phyloP scores from a whole-genome alignment of 768 basidiomycete species.

The Bullera alba region DNA sequence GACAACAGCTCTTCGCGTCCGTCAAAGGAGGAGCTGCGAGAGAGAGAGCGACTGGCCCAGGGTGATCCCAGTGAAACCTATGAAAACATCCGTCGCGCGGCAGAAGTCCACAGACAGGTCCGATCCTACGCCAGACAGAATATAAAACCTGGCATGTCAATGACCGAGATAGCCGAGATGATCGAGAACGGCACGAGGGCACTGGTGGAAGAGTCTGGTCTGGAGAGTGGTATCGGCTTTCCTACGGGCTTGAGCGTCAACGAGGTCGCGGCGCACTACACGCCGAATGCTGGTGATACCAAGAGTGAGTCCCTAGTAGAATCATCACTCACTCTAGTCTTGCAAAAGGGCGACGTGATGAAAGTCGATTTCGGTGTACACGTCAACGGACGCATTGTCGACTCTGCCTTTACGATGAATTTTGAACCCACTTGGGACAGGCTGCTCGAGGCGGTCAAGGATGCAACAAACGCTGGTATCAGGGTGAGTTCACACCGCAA shows the following conservation, averaged over 20 bases:
- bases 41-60: slow-evolving; percentile 67
- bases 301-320: slow-evolving; percentile 52
- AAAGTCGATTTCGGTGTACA: slow-evolving; percentile 98
- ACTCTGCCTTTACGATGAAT: slow-evolving; percentile 87
- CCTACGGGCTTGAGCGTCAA: slow-evolving; percentile 93
- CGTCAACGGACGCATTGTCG: slow-evolving; percentile 86
- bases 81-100: slow-evolving; percentile 78
- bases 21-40: slow-evolving; percentile 82
- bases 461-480: slow-evolving; percentile 87
- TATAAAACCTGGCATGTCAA: slow-evolving; percentile 86
- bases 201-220: slow-evolving; percentile 80
- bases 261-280: slow-evolving; percentile 92
- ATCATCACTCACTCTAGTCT: slow-evolving; percentile 52
- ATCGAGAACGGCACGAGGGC: slow-evolving; percentile 89
- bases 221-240: slow-evolving; percentile 74
- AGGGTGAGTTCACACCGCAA: slow-evolving; percentile 53
- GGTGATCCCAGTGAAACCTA: slow-evolving; percentile 81
- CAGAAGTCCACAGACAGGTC: slow-evolving; percentile 93
- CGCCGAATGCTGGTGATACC: slow-evolving; percentile 88
- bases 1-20: slow-evolving; percentile 75
- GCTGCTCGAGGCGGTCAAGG: slow-evolving; percentile 81
- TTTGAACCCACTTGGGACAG: slow-evolving; percentile 87
- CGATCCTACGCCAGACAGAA: slow-evolving; percentile 69
- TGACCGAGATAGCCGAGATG: slow-evolving; percentile 86
- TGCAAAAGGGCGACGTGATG: slow-evolving; percentile 75